A percentile compares a stretch with the other conserved stretches of the same genome.
Conservation (phyloP, 257 asterid species). For the Gardenia jasminoides region DNA sequence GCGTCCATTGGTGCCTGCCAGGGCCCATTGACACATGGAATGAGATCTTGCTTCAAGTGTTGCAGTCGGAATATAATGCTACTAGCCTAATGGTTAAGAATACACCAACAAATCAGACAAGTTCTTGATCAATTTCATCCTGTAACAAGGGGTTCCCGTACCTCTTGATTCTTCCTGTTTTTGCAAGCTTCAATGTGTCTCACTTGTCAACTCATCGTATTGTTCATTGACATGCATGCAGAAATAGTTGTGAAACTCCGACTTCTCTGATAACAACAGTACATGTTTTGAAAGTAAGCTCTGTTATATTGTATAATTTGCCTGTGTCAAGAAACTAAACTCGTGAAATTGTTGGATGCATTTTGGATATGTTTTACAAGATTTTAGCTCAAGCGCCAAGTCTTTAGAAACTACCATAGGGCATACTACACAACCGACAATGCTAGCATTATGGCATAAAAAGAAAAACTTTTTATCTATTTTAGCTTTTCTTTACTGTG, state of each 20-base stretch:
- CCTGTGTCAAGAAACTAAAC: too few relatives aligned
- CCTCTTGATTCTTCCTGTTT: too few relatives aligned
- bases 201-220: too few relatives aligned
- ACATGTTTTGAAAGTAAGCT: too few relatives aligned
- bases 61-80: constrained; percentile 21
- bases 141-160: too few relatives aligned
- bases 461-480: too few relatives aligned
- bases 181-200: too few relatives aligned
- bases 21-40: constrained; percentile 39
- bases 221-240: too few relatives aligned
- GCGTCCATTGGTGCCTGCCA: constrained; percentile 39
- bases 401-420: not conserved
- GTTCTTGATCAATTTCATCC: not conserved
- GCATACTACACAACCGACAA: too few relatives aligned
- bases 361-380: not conserved
- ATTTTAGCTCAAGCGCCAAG: too few relatives aligned
- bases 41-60: constrained; percentile 31
- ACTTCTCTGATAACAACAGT: not conserved
- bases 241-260: not conserved
- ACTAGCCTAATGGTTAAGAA: not conserved
- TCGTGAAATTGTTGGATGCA: not conserved
- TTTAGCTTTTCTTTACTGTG: constrained; percentile 3
- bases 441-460: too few relatives aligned
- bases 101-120: not conserved
- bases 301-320: too few relatives aligned